phyloP scores from a whole-genome alignment of 2,329 filamentous ascomycete species.

The Aureobasidium sp. region DNA sequence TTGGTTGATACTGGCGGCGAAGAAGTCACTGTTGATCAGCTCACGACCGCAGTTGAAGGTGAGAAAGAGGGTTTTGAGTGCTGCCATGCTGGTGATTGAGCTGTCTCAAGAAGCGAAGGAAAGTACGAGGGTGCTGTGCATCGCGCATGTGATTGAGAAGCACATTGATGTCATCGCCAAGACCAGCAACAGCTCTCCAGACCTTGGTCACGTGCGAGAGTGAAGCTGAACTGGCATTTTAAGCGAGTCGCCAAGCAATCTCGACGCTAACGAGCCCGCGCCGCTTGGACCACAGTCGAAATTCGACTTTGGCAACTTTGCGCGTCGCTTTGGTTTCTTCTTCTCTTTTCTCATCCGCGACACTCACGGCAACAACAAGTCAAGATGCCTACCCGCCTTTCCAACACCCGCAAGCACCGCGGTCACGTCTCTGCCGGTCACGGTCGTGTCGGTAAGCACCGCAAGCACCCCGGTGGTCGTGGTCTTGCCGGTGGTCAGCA shows the following conservation, averaged over 20 bases:
- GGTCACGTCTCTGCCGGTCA: conserved; percentile 98
- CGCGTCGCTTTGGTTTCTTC: neutral
- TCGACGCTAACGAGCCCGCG: neutral
- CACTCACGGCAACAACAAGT: conserved; percentile 19
- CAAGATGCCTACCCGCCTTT: conserved; percentile 66
- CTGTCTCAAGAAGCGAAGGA: neutral
- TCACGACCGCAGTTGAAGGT: conserved; percentile 84
- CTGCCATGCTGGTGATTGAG: conserved; percentile 15
- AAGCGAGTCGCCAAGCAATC: neutral
- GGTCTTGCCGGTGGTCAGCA: conserved; percentile 98
- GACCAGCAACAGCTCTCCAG: neutral
- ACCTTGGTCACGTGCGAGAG: neutral
- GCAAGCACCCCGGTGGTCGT: conserved; percentile 74
- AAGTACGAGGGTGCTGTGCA: neutral
- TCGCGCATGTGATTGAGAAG: conserved; percentile 1
- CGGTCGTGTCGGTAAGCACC: conserved; percentile 98
- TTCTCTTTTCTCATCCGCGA: neutral
- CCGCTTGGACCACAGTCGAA: conserved; percentile 6
- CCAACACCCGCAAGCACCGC: conserved; percentile 77
- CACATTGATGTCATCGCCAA: neutral
- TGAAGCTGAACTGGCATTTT: neutral
- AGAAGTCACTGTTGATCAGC: conserved; percentile 58
- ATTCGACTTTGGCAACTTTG: conserved; percentile 4
- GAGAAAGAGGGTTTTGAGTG: conserved; percentile 65
- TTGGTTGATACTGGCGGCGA: conserved; percentile 52